Conservation (phyloP, 768 basidiomycete genomes). For the Panaeolus papilionaceus region DNA sequence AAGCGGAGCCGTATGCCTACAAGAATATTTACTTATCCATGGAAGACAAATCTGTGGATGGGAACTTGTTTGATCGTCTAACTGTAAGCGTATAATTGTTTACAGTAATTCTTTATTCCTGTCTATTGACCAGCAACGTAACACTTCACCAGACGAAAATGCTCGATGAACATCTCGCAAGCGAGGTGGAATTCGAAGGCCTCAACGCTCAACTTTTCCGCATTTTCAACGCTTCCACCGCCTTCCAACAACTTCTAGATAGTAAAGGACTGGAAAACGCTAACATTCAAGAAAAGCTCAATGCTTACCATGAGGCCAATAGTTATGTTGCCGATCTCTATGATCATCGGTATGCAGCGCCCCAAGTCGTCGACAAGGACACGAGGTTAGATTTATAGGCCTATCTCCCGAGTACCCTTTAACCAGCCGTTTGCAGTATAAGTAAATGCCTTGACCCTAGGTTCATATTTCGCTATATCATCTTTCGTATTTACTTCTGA, state of each 20-base stretch:
- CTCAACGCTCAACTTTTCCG: conserved; percentile 99
- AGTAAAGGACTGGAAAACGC: conserved; percentile 62
- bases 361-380: conserved; percentile 91
- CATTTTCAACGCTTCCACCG: conserved; percentile 98
- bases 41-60: conserved; percentile 85
- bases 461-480: conserved; percentile 43
- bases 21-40: conserved; percentile 99
- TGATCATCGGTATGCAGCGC: conserved; percentile 95
- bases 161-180: conserved; percentile 90
- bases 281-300: conserved; percentile 93
- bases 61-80: conserved; percentile 94
- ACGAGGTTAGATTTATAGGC: conserved; percentile 62
- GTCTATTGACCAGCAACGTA: conserved; percentile 26
- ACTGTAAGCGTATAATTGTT: conserved; percentile 60
- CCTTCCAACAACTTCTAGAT: conserved; percentile 92
- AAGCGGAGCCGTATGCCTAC: conserved; percentile 92
- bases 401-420: neutral
- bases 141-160: conserved; percentile 63
- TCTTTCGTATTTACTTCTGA: conserved; percentile 17
- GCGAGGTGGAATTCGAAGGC: conserved; percentile 97
- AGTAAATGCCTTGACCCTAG: conserved; percentile 97
- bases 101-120: conserved; percentile 3
- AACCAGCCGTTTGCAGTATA: conserved; percentile 62
- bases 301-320: conserved; percentile 97
- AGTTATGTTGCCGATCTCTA: conserved; percentile 96